Evolutionary conservation across 2,329 filamentous ascomycete species (phyloP).

Genomic region (Fusarium sp.): DNA sequence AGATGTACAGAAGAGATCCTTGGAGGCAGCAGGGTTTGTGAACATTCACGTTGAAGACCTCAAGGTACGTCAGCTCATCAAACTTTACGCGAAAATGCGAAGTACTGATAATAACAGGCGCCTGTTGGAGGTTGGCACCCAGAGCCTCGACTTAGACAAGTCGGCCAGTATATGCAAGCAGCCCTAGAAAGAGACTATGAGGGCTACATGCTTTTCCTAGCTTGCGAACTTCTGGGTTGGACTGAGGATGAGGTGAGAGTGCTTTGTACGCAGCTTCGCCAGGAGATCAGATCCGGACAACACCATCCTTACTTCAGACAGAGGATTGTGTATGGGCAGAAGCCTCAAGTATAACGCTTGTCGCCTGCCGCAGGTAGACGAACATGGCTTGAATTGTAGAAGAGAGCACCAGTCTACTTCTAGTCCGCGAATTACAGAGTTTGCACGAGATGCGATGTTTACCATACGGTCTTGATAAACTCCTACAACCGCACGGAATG

Average conservation of each 20-base stretch:
- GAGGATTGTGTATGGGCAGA: conserved; percentile 23
- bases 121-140: conserved; percentile 13
- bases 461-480: too few species aligned
- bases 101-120: conserved; percentile 2
- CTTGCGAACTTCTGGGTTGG: conserved; percentile 18
- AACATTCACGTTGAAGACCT: conserved; percentile 20
- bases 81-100: neutral
- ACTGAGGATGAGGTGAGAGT: conserved; percentile 1
- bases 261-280: conserved; percentile 13
- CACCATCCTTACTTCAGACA: conserved; percentile 28
- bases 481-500: fast-evolving
- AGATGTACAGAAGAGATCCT: conserved; percentile 4
- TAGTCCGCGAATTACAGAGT: too few species aligned
- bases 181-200: conserved; percentile 24
- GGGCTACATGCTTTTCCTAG: conserved; percentile 17
- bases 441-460: too few species aligned
- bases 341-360: neutral
- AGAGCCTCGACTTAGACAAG: conserved; percentile 5
- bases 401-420: neutral
- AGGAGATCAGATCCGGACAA: conserved; percentile 10
- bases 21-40: conserved; percentile 15
- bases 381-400: neutral
- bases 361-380: neutral
- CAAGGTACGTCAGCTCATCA: neutral
- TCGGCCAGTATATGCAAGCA: conserved; percentile 16